These are phyloP conservation scores for Rhizopus delemar DNA, from an alignment of 371 early-diverging fungal species.

Conservation along the genomic window DNA sequence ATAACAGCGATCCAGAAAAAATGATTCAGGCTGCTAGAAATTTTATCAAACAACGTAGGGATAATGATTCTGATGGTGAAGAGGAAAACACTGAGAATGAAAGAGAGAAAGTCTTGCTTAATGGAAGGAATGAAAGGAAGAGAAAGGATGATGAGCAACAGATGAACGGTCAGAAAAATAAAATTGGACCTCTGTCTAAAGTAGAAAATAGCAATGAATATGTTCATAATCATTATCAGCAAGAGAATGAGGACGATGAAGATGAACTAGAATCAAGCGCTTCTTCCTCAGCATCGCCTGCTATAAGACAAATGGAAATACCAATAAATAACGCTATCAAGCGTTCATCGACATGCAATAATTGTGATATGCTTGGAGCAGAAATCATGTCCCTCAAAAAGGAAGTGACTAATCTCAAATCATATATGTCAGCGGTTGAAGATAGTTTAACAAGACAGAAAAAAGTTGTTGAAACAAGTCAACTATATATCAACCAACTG, in stretches of 20 bases:
- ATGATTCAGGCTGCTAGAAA: not conserved
- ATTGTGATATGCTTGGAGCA: constrained; percentile 12
- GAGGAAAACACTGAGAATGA: constrained; percentile 7
- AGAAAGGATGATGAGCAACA: too few relatives aligned
- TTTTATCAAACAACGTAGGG: not conserved
- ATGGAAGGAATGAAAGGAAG: too few relatives aligned
- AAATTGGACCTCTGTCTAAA: too few relatives aligned
- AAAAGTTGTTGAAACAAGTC: not conserved
- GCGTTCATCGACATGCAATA: constrained; percentile 3
- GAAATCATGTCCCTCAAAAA: constrained; percentile 6
- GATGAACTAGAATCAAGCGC: constrained; percentile 15
- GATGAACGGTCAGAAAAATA: too few relatives aligned
- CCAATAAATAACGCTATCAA: not conserved
- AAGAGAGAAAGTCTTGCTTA: not conserved
- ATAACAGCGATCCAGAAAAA: constrained; percentile 3
- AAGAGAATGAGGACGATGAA: constrained; percentile 6
- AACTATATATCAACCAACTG: constrained; percentile 3
- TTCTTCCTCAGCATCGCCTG: constrained; percentile 15
- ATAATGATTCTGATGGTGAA: constrained; percentile 3
- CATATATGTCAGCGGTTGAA: constrained; percentile 13
- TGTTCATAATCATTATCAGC: too few relatives aligned
- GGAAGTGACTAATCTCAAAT: constrained; percentile 13
- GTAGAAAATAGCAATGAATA: too few relatives aligned
- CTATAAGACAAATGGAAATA: not conserved
- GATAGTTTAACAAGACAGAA: constrained; percentile 16